Conservation (phyloP, 2,329 filamentous ascomycete genomes). For the Cordyceps javanica region DNA sequence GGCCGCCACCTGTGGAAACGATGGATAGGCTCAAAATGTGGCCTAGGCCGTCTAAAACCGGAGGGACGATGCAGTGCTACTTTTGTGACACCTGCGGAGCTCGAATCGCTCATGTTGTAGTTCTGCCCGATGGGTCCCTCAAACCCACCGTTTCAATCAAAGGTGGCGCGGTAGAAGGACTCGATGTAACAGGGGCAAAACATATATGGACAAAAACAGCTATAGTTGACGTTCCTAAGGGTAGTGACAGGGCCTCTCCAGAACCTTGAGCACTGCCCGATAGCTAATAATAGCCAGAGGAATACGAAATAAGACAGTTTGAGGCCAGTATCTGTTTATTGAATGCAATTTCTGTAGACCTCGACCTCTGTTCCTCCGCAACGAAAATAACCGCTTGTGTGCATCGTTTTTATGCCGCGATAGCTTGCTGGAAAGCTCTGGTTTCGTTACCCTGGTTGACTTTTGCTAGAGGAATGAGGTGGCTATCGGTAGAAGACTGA, state of each 20-base stretch:
- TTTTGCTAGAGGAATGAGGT: conserved; percentile 48
- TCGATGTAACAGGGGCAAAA: conserved; percentile 32
- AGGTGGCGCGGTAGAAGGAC: conserved; percentile 37
- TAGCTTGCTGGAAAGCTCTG: conserved; percentile 42
- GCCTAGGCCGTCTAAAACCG: conserved; percentile 32
- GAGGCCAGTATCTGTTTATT: not conserved
- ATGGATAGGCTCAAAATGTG: conserved; percentile 29
- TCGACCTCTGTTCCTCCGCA: not conserved
- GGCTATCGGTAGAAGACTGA: conserved; percentile 25
- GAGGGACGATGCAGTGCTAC: conserved; percentile 37
- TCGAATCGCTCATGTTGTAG: conserved; percentile 40
- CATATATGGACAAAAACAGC: conserved; percentile 43
- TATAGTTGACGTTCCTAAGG: conserved; percentile 37
- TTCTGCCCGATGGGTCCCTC: conserved; percentile 31
- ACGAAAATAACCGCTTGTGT: not conserved
- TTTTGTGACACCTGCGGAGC: conserved; percentile 38
- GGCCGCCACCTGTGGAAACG: conserved; percentile 31
- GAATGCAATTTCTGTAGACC: conserved; percentile 13
- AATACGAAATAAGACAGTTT: not conserved
- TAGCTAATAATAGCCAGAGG: not conserved
- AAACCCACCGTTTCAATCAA: conserved; percentile 37
- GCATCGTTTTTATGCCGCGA: conserved; percentile 26
- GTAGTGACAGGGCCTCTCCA: conserved; percentile 20
- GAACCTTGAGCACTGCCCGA: not conserved
- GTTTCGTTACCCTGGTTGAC: conserved; percentile 52